phyloP scores from a whole-genome alignment of 139 green algal genomes.

The Gonium pectorale region DNA sequence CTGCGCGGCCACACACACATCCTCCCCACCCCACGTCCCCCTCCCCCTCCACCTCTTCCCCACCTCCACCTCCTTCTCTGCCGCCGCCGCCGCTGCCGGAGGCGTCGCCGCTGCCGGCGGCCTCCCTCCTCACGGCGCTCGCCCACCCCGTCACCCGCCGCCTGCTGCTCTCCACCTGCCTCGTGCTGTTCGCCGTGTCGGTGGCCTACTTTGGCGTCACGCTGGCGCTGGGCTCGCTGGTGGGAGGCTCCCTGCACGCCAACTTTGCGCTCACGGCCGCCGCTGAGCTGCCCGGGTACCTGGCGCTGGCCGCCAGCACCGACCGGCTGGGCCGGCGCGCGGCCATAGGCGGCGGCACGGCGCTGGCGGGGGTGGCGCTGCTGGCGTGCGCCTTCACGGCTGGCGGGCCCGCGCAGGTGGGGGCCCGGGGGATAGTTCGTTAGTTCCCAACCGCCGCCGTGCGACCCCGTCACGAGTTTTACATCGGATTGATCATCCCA shows the following conservation, averaged over 20 bases:
- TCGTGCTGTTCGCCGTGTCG: constrained; percentile 17
- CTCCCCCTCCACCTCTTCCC: not conserved
- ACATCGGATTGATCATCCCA: too few relatives aligned
- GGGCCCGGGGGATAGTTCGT: too few relatives aligned
- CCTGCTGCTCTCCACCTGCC: constrained; percentile 12
- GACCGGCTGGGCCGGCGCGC: constrained; percentile 11
- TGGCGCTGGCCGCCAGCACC: constrained; percentile 23
- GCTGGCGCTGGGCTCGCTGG: constrained; percentile 31
- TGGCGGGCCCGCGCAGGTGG: not conserved
- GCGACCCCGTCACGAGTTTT: too few relatives aligned
- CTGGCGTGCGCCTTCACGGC: not conserved
- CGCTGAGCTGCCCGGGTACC: constrained; percentile 39
- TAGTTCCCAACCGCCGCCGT: too few relatives aligned
- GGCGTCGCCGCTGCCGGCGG: not conserved
- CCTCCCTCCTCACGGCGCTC: not conserved
- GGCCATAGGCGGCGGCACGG: constrained; percentile 28
- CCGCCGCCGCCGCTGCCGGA: not conserved
- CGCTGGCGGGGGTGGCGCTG: constrained; percentile 26
- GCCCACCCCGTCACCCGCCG: constrained; percentile 5
- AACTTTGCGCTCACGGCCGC: constrained; percentile 38
- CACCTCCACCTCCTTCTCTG: too few relatives aligned
- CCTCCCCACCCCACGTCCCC: not conserved
- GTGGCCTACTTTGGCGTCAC: constrained; percentile 35
- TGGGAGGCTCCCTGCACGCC: constrained; percentile 19
- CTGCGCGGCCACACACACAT: too few relatives aligned